Conservation (phyloP, 805 yeast genomes). For the Alloascoidea africana region DNA sequence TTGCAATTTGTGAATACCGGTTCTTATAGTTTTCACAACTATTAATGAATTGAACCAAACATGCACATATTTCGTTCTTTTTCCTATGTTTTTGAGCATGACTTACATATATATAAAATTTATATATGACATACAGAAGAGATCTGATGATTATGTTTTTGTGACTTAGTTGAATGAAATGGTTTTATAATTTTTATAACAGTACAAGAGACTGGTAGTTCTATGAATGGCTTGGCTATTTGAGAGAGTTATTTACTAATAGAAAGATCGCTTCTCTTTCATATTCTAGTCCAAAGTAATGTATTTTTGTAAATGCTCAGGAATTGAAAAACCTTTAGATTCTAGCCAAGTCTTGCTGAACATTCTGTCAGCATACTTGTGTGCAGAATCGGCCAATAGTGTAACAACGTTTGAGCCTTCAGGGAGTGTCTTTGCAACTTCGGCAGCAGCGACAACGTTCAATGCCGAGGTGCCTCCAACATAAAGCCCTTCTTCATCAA, state of each 20-base stretch:
- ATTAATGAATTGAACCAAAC: no score
- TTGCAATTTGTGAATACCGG: no score
- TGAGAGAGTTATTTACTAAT: neutral
- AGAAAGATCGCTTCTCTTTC: no score
- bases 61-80: no score
- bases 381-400: constrained; percentile 81
- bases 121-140: no score
- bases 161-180: no score
- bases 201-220: no score
- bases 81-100: no score
- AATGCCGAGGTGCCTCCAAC: constrained; percentile 86
- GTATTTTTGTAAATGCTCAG: constrained; percentile 57
- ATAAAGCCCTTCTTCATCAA: constrained; percentile 83
- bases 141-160: no score
- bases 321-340: constrained; percentile 51
- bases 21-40: no score
- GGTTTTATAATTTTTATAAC: no score
- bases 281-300: constrained; percentile 27
- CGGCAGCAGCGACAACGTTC: constrained; percentile 79
- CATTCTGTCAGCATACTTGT: constrained; percentile 70
- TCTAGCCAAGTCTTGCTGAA: constrained; percentile 70
- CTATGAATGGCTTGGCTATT: constrained; percentile 2
- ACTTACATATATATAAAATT: no score
- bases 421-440: constrained; percentile 62
- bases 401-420: constrained; percentile 76